Percentiles rank a stretch among this genome's conserved stretches.
phyloP scores from a whole-genome alignment of 176 grass and related monocot genomes.

The Oryza brachyantha region DNA sequence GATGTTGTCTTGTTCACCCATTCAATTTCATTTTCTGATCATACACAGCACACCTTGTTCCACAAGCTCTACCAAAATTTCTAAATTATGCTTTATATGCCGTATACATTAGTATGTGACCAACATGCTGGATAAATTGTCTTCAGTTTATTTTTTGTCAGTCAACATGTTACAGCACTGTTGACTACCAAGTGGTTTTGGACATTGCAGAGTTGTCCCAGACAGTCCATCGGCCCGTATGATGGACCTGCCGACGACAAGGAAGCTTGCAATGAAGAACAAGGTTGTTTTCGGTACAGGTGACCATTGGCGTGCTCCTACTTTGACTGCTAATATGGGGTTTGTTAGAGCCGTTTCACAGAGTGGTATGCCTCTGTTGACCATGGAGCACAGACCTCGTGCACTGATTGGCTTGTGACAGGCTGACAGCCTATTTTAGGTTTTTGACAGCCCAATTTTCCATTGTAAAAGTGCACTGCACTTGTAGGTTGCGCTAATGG shows the following conservation, averaged over 20 bases:
- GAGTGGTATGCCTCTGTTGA: constrained; percentile 71
- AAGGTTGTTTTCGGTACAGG: constrained; percentile 90
- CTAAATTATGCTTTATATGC: background rate
- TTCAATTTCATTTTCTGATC: background rate
- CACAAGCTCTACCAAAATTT: background rate
- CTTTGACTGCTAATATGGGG: constrained; percentile 82
- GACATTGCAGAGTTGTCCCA: constrained; percentile 51
- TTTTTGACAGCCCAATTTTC: background rate
- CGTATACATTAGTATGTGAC: background rate
- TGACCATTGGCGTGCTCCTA: constrained; percentile 74
- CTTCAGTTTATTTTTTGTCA: background rate
- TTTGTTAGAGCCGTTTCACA: constrained; percentile 83
- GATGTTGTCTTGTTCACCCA: background rate
- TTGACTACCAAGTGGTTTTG: constrained; percentile 18
- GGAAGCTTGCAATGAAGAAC: constrained; percentile 75
- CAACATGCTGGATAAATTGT: background rate
- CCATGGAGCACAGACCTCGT: constrained; percentile 68
- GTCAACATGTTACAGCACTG: background rate
- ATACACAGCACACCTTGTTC: background rate
- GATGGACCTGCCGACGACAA: constrained; percentile 79
- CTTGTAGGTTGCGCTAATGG: background rate
- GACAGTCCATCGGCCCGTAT: constrained; percentile 72
- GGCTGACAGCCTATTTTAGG: background rate
- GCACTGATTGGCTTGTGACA: constrained; percentile 64
- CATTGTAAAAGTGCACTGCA: background rate